Conservation (phyloP, 306 rosid species). For the Lathyrus oleraceus region DNA sequence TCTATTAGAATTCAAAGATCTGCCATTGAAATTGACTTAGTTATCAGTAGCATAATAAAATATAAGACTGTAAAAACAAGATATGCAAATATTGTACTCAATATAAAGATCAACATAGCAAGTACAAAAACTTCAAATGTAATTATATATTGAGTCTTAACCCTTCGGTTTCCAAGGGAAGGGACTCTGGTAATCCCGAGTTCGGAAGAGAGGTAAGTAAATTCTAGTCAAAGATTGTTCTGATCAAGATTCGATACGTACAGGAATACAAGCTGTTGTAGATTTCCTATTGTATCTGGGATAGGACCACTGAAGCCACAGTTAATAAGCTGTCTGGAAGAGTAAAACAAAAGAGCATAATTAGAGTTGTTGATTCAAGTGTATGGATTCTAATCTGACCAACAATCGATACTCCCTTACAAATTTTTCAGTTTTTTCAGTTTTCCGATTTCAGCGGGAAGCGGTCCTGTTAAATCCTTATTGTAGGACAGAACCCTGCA, state of each 20-base stretch:
- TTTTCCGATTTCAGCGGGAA: conserved; percentile 52
- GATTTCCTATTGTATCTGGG: conserved; percentile 63
- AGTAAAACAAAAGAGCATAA: conserved; percentile 16
- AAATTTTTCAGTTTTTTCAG: conserved; percentile 53
- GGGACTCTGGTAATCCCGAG: not conserved
- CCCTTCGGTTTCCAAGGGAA: not conserved
- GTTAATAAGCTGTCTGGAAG: conserved; percentile 53
- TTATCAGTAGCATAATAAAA: conserved; percentile 6
- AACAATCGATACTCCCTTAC: conserved; percentile 44
- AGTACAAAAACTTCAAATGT: conserved; percentile 11
- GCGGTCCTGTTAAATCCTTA: conserved; percentile 44
- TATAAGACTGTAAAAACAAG: conserved; percentile 12
- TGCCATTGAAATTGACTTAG: conserved; percentile 36
- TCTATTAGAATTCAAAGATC: conserved; percentile 50
- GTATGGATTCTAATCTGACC: not conserved
- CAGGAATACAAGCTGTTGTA: conserved; percentile 52
- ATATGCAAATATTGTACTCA: not conserved
- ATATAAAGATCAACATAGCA: conserved; percentile 10
- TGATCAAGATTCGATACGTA: conserved; percentile 34
- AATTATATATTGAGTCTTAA: not conserved
- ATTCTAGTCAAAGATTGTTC: not conserved
- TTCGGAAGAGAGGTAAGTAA: not conserved
- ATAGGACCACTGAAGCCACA: conserved; percentile 69
- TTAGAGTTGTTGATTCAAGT: conserved; percentile 36
- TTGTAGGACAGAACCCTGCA: conserved; percentile 73